Base-by-base conservation (phyloP, 805 yeast species). In the Saccharomycopsis synnaedendra region DNA sequence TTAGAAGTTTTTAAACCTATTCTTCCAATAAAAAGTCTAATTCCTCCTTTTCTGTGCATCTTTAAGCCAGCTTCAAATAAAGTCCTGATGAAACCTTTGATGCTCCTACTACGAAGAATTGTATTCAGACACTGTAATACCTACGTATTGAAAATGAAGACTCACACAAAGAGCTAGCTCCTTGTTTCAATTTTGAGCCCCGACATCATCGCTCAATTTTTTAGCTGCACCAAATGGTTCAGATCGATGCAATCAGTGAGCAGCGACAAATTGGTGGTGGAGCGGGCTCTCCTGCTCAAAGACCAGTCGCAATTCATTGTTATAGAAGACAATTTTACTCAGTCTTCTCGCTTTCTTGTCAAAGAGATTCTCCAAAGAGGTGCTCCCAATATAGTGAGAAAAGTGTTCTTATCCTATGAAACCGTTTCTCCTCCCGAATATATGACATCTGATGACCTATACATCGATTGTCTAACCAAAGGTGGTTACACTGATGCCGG, bases 281-380 rank as follows among this genome's bases (percentile, higher is more conserved):
- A 72, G 42, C 66, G 97, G 50, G 66, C 86, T 5, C 62, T 93
- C 3, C 64, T 79, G 3, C 64, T 85, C 45, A 84, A 80, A 54
- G 97, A 93, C 57, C 63, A 63, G 28, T 74, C 90, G 0, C 94
- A 95, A 0, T 75, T 90, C 47, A 61, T 86, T 3, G 68, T 90
- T 4, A 67, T 83, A 3, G 58, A 75, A 5, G 97, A 93, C 60
- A 71, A 84, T 1, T 63, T 87, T 6, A 67, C 73, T 0, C 96
- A 89, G 60, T 76, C 93, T 0, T 76, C 87, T 0, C 55, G 64
- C 32, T 57, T 66, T 42, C 61, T 89, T 8, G 57, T 85, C 1
- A 58, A 64, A 31, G 96, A 87, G 58, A 69, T 88, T 43, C 38
- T 36, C 11, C 54, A 39, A 4, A 9, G 41, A 10, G 11, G 19